Percentiles rank a stretch among this genome's conserved stretches.
phyloP scores from a whole-genome alignment of 1,284 basidiomycete species.

The Marasmius fiardii region DNA sequence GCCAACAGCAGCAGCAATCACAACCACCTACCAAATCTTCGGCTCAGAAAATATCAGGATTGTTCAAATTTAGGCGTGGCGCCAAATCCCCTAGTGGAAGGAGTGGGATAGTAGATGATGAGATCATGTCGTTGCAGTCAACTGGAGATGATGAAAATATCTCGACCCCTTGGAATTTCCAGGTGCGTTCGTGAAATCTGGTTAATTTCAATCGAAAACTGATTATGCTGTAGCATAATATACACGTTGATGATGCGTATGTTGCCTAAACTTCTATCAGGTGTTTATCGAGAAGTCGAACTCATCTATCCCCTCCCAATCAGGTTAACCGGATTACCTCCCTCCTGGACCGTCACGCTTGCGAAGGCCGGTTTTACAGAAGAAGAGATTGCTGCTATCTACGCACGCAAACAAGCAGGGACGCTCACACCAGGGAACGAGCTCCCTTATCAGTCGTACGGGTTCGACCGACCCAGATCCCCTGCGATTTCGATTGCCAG shows the following conservation, averaged over 20 bases:
- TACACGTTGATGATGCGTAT: slow-evolving; percentile 75
- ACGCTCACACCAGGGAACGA: slow-evolving; percentile 31
- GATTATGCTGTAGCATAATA: slow-evolving; percentile 52
- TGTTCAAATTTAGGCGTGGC: slow-evolving; percentile 49
- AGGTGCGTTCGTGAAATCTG: slow-evolving; percentile 40
- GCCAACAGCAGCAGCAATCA: slow-evolving; percentile 20
- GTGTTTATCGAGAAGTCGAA: slow-evolving; percentile 2
- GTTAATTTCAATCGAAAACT: slow-evolving; percentile 8
- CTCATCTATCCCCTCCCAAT: slow-evolving; percentile 5
- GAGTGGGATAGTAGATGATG: slow-evolving; percentile 19
- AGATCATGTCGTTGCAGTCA: slow-evolving; percentile 27
- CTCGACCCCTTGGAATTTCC: slow-evolving; percentile 71
- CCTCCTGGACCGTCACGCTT: slow-evolving; percentile 65
- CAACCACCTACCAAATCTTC: slow-evolving; percentile 21
- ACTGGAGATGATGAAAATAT: slow-evolving; percentile 56
- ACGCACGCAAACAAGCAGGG: slow-evolving; percentile 43
- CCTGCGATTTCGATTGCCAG: slow-evolving; percentile 17
- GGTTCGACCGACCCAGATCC: slow-evolving; percentile 29
- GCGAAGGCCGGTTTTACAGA: slow-evolving; percentile 57
- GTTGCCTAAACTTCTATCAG: slow-evolving; percentile 3
- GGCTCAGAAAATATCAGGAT: slow-evolving; percentile 34
- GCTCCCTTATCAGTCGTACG: slow-evolving; percentile 20
- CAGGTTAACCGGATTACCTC: slow-evolving; percentile 67
- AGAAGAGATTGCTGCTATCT: slow-evolving; percentile 65
- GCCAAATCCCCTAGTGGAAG: slow-evolving; percentile 27